Conservation (phyloP, 192 early-diverging fungal genomes). For the Podila minutissima region DNA sequence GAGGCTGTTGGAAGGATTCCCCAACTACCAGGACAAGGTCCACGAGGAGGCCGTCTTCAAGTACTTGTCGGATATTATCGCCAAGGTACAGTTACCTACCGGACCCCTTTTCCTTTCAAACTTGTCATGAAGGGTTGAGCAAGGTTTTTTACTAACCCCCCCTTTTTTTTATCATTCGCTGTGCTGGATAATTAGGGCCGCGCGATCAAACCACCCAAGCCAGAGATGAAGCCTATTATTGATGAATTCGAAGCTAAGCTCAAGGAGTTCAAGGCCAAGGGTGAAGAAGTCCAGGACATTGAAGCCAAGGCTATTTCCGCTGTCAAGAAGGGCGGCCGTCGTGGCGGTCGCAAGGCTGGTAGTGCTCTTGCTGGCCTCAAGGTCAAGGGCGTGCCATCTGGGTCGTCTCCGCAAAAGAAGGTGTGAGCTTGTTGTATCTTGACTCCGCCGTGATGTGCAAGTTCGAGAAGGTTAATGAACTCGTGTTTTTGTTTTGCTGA, state of each 20-base stretch:
- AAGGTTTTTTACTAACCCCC: not conserved
- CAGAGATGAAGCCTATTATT: constrained; percentile 79
- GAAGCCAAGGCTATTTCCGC: constrained; percentile 45
- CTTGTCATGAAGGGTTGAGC: not conserved
- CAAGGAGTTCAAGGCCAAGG: constrained; percentile 72
- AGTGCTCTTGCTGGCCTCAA: constrained; percentile 33
- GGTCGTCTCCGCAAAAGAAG: not conserved
- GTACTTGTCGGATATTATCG: constrained; percentile 85
- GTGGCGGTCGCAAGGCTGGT: constrained; percentile 28
- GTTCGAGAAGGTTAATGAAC: no score
- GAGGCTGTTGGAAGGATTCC: constrained; percentile 85
- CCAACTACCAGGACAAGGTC: constrained; percentile 92
- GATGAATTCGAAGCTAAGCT: constrained; percentile 92
- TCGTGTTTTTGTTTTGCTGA: no score
- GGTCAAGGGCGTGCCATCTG: constrained; percentile 22
- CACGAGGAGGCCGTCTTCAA: constrained; percentile 87
- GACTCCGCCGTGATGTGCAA: no score
- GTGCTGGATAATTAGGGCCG: constrained; percentile 57
- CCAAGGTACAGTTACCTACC: constrained; percentile 67
- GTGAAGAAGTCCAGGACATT: constrained; percentile 42
- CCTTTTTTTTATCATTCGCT: not conserved
- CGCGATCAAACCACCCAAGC: constrained; percentile 69
- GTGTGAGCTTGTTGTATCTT: no score
- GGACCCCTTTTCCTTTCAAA: not conserved
- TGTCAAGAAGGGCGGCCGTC: constrained; percentile 38